Percentiles rank a stretch among this genome's conserved stretches.
Evolutionary conservation across 495 filamentous ascomycete species (phyloP).

Genomic region (Tuber indicum): DNA sequence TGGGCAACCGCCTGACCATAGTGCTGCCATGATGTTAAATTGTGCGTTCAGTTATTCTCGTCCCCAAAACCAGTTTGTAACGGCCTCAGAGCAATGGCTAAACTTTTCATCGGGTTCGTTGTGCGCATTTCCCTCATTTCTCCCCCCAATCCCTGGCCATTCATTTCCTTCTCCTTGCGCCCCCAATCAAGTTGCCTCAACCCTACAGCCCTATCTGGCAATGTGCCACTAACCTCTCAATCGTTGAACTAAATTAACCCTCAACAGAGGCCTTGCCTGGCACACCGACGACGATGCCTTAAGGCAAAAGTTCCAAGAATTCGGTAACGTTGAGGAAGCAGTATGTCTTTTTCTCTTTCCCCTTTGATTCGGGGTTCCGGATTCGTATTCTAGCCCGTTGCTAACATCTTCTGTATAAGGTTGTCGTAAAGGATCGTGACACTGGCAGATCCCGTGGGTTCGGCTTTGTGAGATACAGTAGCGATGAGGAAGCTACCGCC

Average conservation of each 20-base stretch:
- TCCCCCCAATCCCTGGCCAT: neutral
- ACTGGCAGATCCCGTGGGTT: conserved; percentile 94
- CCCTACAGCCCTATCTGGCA: neutral
- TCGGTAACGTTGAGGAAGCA: conserved; percentile 83
- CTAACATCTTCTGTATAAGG: conserved; percentile 49
- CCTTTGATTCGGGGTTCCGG: neutral
- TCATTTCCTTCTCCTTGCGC: conserved; percentile 1
- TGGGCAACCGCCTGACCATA: conserved; percentile 39
- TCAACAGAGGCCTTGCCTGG: conserved; percentile 83
- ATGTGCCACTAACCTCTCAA: conserved; percentile 32
- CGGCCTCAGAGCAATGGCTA: conserved; percentile 59
- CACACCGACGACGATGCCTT: conserved; percentile 85
- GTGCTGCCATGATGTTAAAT: conserved; percentile 44
- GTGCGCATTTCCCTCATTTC: conserved; percentile 13
- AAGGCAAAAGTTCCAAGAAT: conserved; percentile 80
- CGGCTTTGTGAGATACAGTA: conserved; percentile 84
- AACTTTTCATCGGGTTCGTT: conserved; percentile 84
- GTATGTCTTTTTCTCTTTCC: conserved; percentile 50
- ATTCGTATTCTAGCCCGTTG: conserved; percentile 1
- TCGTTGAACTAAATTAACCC: conserved; percentile 11
- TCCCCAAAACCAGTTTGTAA: conserved; percentile 37
- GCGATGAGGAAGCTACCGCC: conserved; percentile 71
- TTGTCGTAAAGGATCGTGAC: conserved; percentile 96
- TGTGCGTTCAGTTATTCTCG: conserved; percentile 43
- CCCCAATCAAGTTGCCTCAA: neutral